These are phyloP conservation scores for Apophysomyces trapeziformis DNA, from an alignment of 371 early-diverging fungal species.

Conservation along the genomic window DNA sequence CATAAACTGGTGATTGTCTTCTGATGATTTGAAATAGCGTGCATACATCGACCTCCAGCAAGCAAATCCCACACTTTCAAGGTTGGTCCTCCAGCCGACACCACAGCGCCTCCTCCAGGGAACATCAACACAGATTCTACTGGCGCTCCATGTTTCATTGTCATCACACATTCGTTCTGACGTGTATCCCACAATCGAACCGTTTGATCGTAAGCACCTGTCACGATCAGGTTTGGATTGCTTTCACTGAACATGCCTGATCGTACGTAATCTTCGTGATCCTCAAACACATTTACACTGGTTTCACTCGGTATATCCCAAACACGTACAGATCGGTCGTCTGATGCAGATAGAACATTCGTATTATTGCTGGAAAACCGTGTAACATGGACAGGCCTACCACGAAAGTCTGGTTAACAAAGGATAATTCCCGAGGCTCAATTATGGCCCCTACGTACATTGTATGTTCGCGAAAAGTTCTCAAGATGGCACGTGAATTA, in stretches of 20 bases:
- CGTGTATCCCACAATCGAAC: slow-evolving; percentile 92
- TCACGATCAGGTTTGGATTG: slow-evolving; percentile 81
- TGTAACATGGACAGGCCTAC: slow-evolving; percentile 82
- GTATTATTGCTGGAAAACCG: slow-evolving; percentile 80
- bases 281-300: slow-evolving; percentile 73
- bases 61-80: slow-evolving; percentile 91
- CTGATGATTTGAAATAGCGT: slow-evolving; percentile 85
- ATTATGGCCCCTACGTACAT: slow-evolving; percentile 56
- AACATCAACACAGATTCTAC: slow-evolving; percentile 88
- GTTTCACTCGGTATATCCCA: slow-evolving; percentile 93
- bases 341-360: slow-evolving; percentile 86
- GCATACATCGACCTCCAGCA: slow-evolving; percentile 78
- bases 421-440: background rate
- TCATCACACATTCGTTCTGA: slow-evolving; percentile 72
- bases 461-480: slow-evolving; percentile 84
- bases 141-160: slow-evolving; percentile 86
- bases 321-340: slow-evolving; percentile 88
- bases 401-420: background rate
- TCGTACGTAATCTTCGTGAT: slow-evolving; percentile 92
- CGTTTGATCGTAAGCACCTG: slow-evolving; percentile 96
- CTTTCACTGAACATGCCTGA: slow-evolving; percentile 72
- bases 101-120: slow-evolving; percentile 82
- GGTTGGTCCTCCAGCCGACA: slow-evolving; percentile 80
- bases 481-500: slow-evolving; percentile 82
- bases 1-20: slow-evolving; percentile 92